phyloP scores from a whole-genome alignment of 306 rosid species.

The Pyrus communis region DNA sequence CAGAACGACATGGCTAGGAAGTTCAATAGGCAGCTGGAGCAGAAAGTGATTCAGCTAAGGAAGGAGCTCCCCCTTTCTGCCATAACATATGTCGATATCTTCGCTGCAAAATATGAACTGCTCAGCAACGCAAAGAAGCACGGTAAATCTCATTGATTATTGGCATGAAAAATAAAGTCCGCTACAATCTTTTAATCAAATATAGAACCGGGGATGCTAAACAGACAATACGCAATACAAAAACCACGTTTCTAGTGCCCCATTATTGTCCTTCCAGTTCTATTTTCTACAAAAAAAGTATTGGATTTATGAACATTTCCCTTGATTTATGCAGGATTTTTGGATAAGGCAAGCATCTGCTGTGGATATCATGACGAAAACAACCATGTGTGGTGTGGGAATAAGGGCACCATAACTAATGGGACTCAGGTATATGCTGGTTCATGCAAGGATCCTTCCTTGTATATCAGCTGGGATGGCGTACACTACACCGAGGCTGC shows the following conservation, averaged over 20 bases:
- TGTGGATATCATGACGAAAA: constrained; percentile 64
- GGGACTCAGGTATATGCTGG: constrained; percentile 42
- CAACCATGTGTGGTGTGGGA: constrained; percentile 53
- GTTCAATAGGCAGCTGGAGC: constrained; percentile 51
- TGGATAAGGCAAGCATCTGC: constrained; percentile 41
- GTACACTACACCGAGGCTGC: constrained; percentile 84
- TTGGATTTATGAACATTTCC: background rate
- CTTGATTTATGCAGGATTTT: constrained; percentile 42
- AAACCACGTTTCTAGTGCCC: too few relatives aligned
- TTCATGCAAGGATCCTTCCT: constrained; percentile 64
- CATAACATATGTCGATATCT: constrained; percentile 61
- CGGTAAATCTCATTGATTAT: constrained; percentile 25
- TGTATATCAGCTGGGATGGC: constrained; percentile 83
- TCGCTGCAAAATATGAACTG: constrained; percentile 54
- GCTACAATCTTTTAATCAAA: too few relatives aligned
- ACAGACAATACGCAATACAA: too few relatives aligned
- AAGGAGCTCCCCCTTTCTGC: constrained; percentile 39
- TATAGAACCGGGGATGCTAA: too few relatives aligned
- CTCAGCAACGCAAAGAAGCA: constrained; percentile 40
- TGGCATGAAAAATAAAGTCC: background rate
- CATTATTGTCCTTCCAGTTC: too few relatives aligned
- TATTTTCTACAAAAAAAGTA: too few relatives aligned
- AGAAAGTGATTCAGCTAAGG: constrained; percentile 35
- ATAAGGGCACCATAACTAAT: constrained; percentile 24
- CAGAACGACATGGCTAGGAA: constrained; percentile 55